These are phyloP conservation scores for Aspergillus homomorphus DNA, from an alignment of 495 filamentous ascomycete genomes.

Conservation along the genomic window DNA sequence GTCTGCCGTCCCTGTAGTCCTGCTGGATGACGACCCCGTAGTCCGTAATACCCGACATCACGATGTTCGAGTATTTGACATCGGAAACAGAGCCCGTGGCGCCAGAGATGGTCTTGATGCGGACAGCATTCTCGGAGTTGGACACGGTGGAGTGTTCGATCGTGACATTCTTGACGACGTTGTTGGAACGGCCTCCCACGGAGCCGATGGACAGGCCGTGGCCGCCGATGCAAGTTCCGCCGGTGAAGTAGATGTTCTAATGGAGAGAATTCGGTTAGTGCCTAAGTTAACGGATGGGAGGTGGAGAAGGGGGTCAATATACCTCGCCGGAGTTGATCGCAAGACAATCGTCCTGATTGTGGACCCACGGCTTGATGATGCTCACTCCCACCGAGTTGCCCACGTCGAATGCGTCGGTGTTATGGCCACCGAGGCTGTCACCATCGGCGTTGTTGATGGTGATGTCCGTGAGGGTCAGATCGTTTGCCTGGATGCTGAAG, in stretches of 20 bases:
- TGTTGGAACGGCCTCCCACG: conserved; percentile 61
- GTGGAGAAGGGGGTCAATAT: not conserved
- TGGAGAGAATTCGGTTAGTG: conserved; percentile 15
- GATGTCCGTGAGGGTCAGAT: conserved; percentile 50
- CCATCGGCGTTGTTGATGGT: conserved; percentile 61
- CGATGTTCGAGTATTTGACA: conserved; percentile 61
- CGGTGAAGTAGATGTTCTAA: conserved; percentile 54
- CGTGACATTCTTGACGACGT: conserved; percentile 55
- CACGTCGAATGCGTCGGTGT: conserved; percentile 69
- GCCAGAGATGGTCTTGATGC: conserved; percentile 60
- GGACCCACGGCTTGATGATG: conserved; percentile 52
- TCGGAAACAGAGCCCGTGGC: conserved; percentile 55
- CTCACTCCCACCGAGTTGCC: conserved; percentile 47
- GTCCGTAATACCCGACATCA: conserved; percentile 48
- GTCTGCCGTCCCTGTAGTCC: conserved; percentile 62
- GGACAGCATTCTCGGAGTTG: conserved; percentile 46
- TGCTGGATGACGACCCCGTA: conserved; percentile 69
- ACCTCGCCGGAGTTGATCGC: conserved; percentile 59
- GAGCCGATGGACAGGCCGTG: conserved; percentile 66
- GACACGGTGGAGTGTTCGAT: conserved; percentile 50
- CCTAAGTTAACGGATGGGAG: not conserved
- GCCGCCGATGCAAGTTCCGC: conserved; percentile 52
- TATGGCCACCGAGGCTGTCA: conserved; percentile 49
- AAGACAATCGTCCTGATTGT: conserved; percentile 67
- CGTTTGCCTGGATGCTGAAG: conserved; percentile 53